Percentiles rank a stretch among this genome's conserved stretches.
These are phyloP conservation scores for Tuber calosporum DNA, from an alignment of 495 filamentous ascomycete genomes.

Conservation along the genomic window DNA sequence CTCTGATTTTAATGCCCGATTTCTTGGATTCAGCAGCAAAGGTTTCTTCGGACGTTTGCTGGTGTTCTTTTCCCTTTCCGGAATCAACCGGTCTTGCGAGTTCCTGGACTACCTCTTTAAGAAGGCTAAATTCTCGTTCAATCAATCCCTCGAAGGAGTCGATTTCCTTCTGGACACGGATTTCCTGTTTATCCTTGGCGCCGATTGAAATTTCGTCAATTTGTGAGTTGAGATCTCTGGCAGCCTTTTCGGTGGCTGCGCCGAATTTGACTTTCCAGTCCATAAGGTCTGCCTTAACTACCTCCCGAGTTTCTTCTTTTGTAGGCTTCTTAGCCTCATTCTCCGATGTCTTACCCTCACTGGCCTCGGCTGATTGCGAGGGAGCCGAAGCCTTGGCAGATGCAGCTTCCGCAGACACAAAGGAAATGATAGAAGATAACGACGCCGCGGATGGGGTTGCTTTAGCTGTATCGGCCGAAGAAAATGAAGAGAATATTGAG, in stretches of 20 bases:
- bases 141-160: slow-evolving; percentile 58
- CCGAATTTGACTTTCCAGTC: slow-evolving; percentile 81
- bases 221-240: slow-evolving; percentile 60
- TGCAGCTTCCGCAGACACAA: slow-evolving; percentile 33
- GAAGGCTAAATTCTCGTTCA: slow-evolving; percentile 53
- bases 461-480: slow-evolving; percentile 26
- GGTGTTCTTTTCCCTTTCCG: slow-evolving; percentile 50
- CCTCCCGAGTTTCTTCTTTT: slow-evolving; percentile 53
- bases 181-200: slow-evolving; percentile 51
- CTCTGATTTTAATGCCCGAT: slow-evolving; percentile 70
- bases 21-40: slow-evolving; percentile 57
- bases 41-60: slow-evolving; percentile 51
- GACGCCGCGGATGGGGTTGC: slow-evolving; percentile 35
- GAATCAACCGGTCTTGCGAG: slow-evolving; percentile 52
- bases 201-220: slow-evolving; percentile 66
- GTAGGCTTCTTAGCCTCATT: slow-evolving; percentile 42
- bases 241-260: slow-evolving; percentile 69
- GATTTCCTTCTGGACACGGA: slow-evolving; percentile 42
- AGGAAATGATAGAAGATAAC: slow-evolving; percentile 27
- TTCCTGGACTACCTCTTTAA: slow-evolving; percentile 52
- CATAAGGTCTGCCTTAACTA: slow-evolving; percentile 67
- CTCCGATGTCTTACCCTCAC: slow-evolving; percentile 9
- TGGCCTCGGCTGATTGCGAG: slow-evolving; percentile 20
- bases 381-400: slow-evolving; percentile 28
- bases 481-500: slow-evolving; percentile 29